Evolutionary conservation across 2,329 filamentous ascomycete genomes (phyloP).

Genomic region (Clarireedia sp.): DNA sequence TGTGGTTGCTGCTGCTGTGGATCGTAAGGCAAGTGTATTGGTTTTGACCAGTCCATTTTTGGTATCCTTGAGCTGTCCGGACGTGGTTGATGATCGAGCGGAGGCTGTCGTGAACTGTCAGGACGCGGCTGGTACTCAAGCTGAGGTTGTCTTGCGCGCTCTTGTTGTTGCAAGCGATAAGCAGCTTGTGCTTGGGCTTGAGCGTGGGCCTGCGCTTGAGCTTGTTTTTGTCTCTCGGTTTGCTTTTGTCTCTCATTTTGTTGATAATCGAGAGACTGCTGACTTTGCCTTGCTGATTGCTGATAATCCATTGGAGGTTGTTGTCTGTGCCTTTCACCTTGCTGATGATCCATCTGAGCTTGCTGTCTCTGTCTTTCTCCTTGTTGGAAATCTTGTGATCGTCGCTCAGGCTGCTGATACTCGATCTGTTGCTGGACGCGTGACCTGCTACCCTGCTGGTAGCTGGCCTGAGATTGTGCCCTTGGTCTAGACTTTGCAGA

Average conservation of each 20-base stretch:
- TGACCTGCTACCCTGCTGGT: slow-evolving; percentile 1
- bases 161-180: slow-evolving; percentile 7
- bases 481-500: slow-evolving; percentile 1
- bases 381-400: slow-evolving; percentile 8
- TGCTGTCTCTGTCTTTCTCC: slow-evolving; percentile 4
- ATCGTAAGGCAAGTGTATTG: slow-evolving; percentile 10
- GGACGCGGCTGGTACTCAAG: slow-evolving; percentile 9
- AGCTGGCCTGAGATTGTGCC: slow-evolving; percentile 7
- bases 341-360: slow-evolving; percentile 1
- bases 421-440: slow-evolving; percentile 3
- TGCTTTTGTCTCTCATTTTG: slow-evolving; percentile 7
- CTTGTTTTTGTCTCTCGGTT: slow-evolving; percentile 9
- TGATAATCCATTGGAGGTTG: slow-evolving; percentile 1
- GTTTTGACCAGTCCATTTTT: slow-evolving; percentile 10
- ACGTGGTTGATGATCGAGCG: slow-evolving; percentile 15
- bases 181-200: slow-evolving; percentile 1
- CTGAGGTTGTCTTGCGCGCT: slow-evolving; percentile 12
- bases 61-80: slow-evolving; percentile 9
- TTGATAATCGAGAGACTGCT: slow-evolving; percentile 5
- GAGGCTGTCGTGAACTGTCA: slow-evolving; percentile 16
- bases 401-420: slow-evolving; percentile 7
- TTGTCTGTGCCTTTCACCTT: slow-evolving; percentile 3
- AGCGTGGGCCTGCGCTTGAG: neutral
- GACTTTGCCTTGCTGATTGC: slow-evolving; percentile 2
- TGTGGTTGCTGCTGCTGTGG: neutral